These are phyloP conservation scores for Moesziomyces aphidis DNA, from an alignment of 1,284 basidiomycete genomes.

Conservation along the genomic window DNA sequence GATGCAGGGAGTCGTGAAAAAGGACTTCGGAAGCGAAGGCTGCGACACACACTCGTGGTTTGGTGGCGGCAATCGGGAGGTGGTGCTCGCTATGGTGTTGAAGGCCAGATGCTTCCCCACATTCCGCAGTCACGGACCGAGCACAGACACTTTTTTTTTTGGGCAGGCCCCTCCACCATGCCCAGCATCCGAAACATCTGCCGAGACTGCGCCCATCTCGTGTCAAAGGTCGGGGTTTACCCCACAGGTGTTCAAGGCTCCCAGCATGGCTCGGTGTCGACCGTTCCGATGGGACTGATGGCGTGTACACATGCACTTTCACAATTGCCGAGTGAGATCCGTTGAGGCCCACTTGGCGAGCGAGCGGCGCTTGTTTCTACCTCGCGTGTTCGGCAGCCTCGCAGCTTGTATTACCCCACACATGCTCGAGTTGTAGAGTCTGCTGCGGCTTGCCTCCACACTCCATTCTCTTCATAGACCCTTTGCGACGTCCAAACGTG, in stretches of 20 bases:
- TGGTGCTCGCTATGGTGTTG: conserved; percentile 24
- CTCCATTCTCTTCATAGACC: too few species aligned
- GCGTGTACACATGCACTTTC: not conserved
- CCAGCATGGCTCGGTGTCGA: not conserved
- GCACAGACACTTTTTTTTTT: not conserved
- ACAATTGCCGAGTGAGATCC: not conserved
- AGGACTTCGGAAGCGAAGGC: conserved; percentile 29
- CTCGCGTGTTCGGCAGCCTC: not conserved
- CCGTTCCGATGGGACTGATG: not conserved
- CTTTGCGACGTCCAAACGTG: too few species aligned
- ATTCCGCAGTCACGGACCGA: not conserved
- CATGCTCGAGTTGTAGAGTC: not conserved
- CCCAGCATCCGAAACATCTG: not conserved
- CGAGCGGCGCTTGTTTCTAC: not conserved
- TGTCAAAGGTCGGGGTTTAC: not conserved
- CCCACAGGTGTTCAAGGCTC: not conserved
- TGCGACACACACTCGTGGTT: not conserved
- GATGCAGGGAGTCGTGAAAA: conserved; percentile 17
- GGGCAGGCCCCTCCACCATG: not conserved
- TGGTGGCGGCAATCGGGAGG: conserved; percentile 27
- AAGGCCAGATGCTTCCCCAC: conserved; percentile 19
- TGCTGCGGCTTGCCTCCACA: too few species aligned
- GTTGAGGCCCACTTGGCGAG: not conserved
- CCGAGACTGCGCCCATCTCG: not conserved
- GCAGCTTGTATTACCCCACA: not conserved